Evolutionary conservation across 2,329 filamentous ascomycete genomes (phyloP), one percentile per base, ranked within the genome.

Genomic region (Colletotrichum karsti): DNA sequence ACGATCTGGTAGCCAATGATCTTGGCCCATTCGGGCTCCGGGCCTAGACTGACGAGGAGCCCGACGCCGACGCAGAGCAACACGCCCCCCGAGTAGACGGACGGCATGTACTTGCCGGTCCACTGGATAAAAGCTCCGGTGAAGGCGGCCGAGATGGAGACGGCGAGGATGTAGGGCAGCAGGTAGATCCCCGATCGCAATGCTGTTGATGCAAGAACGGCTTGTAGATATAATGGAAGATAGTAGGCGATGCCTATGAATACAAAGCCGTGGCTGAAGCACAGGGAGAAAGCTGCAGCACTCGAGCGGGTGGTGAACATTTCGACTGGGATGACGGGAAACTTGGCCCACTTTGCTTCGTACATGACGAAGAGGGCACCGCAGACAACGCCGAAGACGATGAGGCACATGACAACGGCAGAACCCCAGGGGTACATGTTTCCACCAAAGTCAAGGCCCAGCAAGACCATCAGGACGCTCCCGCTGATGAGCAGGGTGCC

Each of bases 371-470:
- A 85, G 1, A 70, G 66, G n/a, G 75, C 56, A 2, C 83, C 69
- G 3, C 79, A 79, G 15, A 77, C 28, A 5, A 81, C 10, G 1
- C 82, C 80, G 2, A 84, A 51, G 2, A 84, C 50, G 6, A 75
- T 67, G 20, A 73, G 68, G 59, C 85, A 85, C 0, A 70, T 69
- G 12, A 75, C 58, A 2, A 83, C 70, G 1, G 80, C 79, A 0
- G 92, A 95, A 53, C 82, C 80, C 94, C 94, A 97, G 1, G 94
- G 91, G 71, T 88, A 89, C 22, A 85, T 84, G 59, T 93, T 88
- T 55, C 93, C 94, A 58, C 63, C 74, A 30, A 67, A 74, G 4
- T 69, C 70, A 13, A 75, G 46, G 3, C 79, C 60, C 13, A 81
- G 72, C 18, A 80, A 77, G 4, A 78, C 69, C 6, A 81, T 72